Percentiles rank a stretch among this genome's conserved stretches.
Evolutionary conservation across 2,329 filamentous ascomycete genomes (phyloP).

Genomic region (Colletotrichum somersetense): DNA sequence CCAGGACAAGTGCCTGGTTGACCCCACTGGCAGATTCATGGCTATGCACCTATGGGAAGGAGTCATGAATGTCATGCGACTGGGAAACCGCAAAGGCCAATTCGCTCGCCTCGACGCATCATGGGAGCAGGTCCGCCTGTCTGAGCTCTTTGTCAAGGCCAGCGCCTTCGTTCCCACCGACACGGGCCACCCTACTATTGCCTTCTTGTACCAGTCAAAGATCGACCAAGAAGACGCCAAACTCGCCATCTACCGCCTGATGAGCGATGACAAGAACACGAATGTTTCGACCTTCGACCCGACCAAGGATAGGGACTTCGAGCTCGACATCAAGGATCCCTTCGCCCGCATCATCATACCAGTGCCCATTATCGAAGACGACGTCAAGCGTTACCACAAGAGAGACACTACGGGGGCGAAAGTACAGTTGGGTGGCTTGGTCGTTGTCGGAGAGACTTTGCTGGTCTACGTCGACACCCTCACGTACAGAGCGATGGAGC

Average conservation of each 20-base stretch:
- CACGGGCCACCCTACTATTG: conserved; percentile 69
- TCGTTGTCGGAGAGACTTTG: conserved; percentile 83
- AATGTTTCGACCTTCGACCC: conserved; percentile 68
- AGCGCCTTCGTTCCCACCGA: conserved; percentile 70
- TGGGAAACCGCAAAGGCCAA: conserved; percentile 60
- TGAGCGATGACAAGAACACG: conserved; percentile 68
- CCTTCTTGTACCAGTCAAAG: conserved; percentile 69
- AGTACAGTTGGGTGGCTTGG: conserved; percentile 75
- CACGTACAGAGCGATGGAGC: conserved; percentile 74
- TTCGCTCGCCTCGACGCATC: conserved; percentile 57
- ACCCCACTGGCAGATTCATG: conserved; percentile 77
- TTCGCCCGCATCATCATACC: conserved; percentile 74
- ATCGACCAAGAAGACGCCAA: conserved; percentile 65
- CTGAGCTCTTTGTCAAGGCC: conserved; percentile 71
- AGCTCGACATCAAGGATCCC: conserved; percentile 65
- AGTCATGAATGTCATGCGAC: conserved; percentile 66
- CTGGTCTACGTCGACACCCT: conserved; percentile 88
- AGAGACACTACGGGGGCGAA: conserved; percentile 66
- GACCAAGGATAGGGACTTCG: conserved; percentile 66
- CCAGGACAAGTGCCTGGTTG: conserved; percentile 84
- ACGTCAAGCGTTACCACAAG: conserved; percentile 71
- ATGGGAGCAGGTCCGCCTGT: conserved; percentile 68
- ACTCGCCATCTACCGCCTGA: conserved; percentile 70
- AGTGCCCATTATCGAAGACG: conserved; percentile 65
- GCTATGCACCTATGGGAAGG: conserved; percentile 72